Evolutionary conservation across 208 protist genomes (phyloP), one percentile per base, ranked within the genome.

Genomic region (Wallacemonas collosoma): DNA sequence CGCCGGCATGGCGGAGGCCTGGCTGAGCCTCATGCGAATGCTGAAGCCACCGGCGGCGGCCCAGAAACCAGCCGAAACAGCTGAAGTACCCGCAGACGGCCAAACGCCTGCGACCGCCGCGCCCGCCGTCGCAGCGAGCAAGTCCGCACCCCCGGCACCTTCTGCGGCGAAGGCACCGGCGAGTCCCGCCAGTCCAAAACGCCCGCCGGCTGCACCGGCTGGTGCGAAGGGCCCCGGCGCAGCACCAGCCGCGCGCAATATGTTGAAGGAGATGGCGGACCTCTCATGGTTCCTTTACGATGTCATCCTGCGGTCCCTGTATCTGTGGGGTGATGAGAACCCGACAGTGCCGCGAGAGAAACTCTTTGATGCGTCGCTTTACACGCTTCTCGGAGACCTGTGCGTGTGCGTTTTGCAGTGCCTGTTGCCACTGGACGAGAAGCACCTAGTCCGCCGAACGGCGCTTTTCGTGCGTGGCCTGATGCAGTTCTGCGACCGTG

Each of bases 281-380:
- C 66, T 96, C 3, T 87, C 86, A 45, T 95, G 92, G 92, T 93
- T 93, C 60, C 76, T 97, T 43, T 95, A 94, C 67, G 92, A 93
- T 54, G 76, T 87, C 6, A 93, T 97, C 73, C 71, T 95, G 36
- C 88, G 92, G 15, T 95, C 89, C 69, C 41, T 93, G 35, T 97
- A 90, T 65, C 55, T 97, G 9, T 95, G 87, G 88, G 82, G 73
- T 9, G 65, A 85, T 45, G 92, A 96, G 55, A 89, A 90, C 68
- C 62, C 71, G 2, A 64, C 69, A 15, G 71, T 77, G 26, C 45
- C 68, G 38, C 87, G 86, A 15, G 68, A 39, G 4, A 43, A 85
- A n/a, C 76, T 94, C 9, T 93, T 94, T 64, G 79, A 94, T 68
- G n/a, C 67, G 2, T 84, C 68, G 50, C 86, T 94, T 58, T 96